Evolutionary conservation across 768 basidiomycete genomes (phyloP).

Genomic region (Naganishia randhawae): DNA sequence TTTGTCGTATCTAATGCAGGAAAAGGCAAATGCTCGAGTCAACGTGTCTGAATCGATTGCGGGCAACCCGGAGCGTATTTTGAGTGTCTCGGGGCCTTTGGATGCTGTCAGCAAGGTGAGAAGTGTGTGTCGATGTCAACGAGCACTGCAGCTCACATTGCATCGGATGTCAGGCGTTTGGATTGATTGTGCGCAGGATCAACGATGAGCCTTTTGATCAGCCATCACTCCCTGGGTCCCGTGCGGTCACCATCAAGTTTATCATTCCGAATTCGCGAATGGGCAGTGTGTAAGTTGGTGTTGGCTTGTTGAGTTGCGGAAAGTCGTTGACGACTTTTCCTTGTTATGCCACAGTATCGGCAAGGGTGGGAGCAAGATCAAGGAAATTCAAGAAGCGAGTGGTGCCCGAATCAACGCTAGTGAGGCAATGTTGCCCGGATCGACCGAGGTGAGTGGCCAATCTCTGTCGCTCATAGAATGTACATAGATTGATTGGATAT

Average conservation of each 20-base stretch:
- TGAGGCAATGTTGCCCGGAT: slow-evolving; percentile 97
- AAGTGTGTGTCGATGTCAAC: background rate
- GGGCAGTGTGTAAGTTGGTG: slow-evolving; percentile 69
- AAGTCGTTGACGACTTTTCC: background rate
- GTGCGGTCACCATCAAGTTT: slow-evolving; percentile 98
- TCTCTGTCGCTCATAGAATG: background rate
- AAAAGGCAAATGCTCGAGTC: slow-evolving; percentile 87
- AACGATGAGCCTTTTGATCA: slow-evolving; percentile 99
- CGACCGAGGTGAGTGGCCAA: slow-evolving; percentile 75
- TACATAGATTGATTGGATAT: background rate
- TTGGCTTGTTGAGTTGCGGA: background rate
- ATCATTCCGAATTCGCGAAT: slow-evolving; percentile 99
- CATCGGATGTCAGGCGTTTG: slow-evolving; percentile 74
- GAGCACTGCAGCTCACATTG: background rate
- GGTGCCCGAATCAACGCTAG: slow-evolving; percentile 94
- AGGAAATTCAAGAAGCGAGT: slow-evolving; percentile 98
- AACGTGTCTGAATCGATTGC: slow-evolving; percentile 98
- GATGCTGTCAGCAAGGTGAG: slow-evolving; percentile 97
- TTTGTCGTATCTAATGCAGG: slow-evolving; percentile 29
- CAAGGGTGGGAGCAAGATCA: slow-evolving; percentile 95
- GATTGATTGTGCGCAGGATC: slow-evolving; percentile 94
- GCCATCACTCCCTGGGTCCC: slow-evolving; percentile 93
- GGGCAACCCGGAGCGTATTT: slow-evolving; percentile 96
- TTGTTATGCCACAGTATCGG: slow-evolving; percentile 60
- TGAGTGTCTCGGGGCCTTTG: slow-evolving; percentile 91